Base-by-base conservation (phyloP, 129 eudicot genomes). In the Cynara cardunculus region DNA sequence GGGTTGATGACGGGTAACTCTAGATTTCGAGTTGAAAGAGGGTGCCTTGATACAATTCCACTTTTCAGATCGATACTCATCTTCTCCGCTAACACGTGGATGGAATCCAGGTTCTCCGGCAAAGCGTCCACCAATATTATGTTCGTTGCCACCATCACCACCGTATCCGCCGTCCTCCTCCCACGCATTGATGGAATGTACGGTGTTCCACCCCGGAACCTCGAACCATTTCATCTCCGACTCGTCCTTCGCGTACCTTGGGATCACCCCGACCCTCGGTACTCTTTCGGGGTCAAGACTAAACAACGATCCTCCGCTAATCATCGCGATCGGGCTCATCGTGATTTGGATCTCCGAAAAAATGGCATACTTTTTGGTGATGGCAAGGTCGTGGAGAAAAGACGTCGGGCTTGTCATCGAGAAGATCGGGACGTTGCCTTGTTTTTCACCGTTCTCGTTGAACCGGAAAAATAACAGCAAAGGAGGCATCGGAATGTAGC, bases 141-240 rank as follows among this genome's bases (percentile, higher is more conserved):
- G 73, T 87, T 87, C 9, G 89, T 83, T 14, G 87, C 85, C 49
- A 87, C 62, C 83, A 87, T 16, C 67, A 87, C 87, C 59, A 87
- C 80, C 24, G 78, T 69, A 10, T 76, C 74, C 71, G 12, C 31
- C 81, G 7, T 49, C 75, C 75, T 87, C 90, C 4, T 87, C 87
- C 90, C 87, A 87, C 2, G 89, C 89, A 12, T 84, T 87, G 13
- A 83, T 74, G 21, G 64, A 67, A 26, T 87, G 89, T 4, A 87
- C 37, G 2, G 72, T 32, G 28, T 87, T 87, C 11, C 84, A 76
- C 25, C 89, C 89, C 0, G 87, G 87, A 9, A 84, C 87, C 7
- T 80, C 80, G 34, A 87, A 87, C 89, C 89, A 84, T 72, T 44
- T 80, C 37, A 87, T 87, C 11, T 80, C 78, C 14, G 73, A 75